Evolutionary conservation across 192 early-diverging fungal species (phyloP).

Genomic region (Geranomyces michiganensis): DNA sequence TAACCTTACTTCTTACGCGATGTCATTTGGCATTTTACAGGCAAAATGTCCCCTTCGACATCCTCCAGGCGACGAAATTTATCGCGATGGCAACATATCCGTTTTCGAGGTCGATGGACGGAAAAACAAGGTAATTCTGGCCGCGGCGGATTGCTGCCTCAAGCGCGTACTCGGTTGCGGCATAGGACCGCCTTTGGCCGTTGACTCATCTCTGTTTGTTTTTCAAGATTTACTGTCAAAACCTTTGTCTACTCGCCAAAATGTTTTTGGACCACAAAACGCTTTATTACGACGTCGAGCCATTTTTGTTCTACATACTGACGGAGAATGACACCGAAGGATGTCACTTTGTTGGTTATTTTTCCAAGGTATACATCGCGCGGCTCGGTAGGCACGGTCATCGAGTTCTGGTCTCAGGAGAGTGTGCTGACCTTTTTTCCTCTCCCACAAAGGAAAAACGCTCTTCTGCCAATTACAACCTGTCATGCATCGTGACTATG

Average conservation of each 20-base stretch:
- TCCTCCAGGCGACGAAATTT: conserved; percentile 84
- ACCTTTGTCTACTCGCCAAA: conserved; percentile 89
- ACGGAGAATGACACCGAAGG: conserved; percentile 57
- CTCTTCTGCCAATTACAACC: conserved; percentile 82
- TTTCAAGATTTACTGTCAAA: conserved; percentile 88
- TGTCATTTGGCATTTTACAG: conserved; percentile 46
- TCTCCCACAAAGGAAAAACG: conserved; percentile 80
- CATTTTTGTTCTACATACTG: conserved; percentile 93
- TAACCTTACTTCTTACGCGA: too few species aligned
- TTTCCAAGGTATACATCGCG: conserved; percentile 81
- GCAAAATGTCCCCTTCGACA: conserved; percentile 74
- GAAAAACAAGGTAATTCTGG: conserved; percentile 72
- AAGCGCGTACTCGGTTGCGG: neutral
- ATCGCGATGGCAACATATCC: conserved; percentile 65
- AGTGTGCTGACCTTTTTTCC: neutral
- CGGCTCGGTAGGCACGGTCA: neutral
- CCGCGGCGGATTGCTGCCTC: neutral
- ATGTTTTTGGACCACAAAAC: conserved; percentile 97
- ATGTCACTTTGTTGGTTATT: conserved; percentile 83
- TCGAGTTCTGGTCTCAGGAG: too few species aligned
- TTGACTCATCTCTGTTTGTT: neutral
- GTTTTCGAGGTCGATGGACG: conserved; percentile 88
- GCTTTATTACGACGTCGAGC: conserved; percentile 91
- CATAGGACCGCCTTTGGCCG: neutral
- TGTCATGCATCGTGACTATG: conserved; percentile 93